A percentile compares a stretch with the other conserved stretches of the same genome.
Conservation (phyloP, 2,329 filamentous ascomycete species). For the Colletotrichum limetticola region DNA sequence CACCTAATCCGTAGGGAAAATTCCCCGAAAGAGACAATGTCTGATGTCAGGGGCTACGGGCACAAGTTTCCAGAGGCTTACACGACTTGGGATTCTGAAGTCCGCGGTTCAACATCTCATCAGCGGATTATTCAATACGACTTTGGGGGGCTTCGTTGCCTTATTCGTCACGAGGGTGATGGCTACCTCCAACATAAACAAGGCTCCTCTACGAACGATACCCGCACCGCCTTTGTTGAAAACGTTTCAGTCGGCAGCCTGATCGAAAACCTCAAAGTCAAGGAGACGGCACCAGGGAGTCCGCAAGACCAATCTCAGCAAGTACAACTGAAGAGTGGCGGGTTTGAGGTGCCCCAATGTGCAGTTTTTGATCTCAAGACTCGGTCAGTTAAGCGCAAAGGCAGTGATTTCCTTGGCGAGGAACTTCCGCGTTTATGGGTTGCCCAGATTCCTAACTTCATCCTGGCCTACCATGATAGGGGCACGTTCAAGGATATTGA, state of each 20-base stretch:
- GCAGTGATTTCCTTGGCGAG: conserved; percentile 43
- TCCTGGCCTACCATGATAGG: conserved; percentile 52
- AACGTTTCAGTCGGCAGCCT: neutral
- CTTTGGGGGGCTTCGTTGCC: conserved; percentile 61
- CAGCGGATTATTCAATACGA: conserved; percentile 70
- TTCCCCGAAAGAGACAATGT: conserved; percentile 66
- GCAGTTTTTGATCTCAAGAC: conserved; percentile 58
- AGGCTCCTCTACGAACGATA: too few relatives aligned
- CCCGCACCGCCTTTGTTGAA: neutral
- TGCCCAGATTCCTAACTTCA: conserved; percentile 49
- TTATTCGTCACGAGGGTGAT: conserved; percentile 69
- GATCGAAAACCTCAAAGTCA: neutral
- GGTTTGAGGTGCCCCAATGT: conserved; percentile 43
- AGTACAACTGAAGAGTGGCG: conserved; percentile 34
- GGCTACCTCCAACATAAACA: conserved; percentile 56
- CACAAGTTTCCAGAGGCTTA: conserved; percentile 75
- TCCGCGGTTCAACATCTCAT: conserved; percentile 67
- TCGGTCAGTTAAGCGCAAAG: conserved; percentile 42
- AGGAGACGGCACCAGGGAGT: neutral
- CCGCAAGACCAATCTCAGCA: neutral
- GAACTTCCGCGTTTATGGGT: conserved; percentile 57
- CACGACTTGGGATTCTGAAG: conserved; percentile 69
- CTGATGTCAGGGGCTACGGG: conserved; percentile 68
- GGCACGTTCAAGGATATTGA: conserved; percentile 50
- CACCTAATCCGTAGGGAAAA: conserved; percentile 74